Conservation (phyloP, 2,329 filamentous ascomycete species). For the Beauveria sp. region DNA sequence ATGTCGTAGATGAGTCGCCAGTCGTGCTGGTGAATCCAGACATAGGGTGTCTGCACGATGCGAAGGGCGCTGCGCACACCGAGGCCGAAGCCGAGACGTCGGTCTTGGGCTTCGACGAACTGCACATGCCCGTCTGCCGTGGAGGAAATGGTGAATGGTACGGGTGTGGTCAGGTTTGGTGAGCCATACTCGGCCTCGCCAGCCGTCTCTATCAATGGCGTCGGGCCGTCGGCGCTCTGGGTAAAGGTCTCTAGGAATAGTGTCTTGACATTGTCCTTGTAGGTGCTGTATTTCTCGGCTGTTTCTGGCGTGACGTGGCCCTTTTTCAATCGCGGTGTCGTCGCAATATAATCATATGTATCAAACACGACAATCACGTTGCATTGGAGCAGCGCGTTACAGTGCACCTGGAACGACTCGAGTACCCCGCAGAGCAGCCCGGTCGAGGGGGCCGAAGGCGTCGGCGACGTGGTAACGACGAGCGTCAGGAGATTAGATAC, state of each 20-base stretch:
- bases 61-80: constrained; percentile 45
- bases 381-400: constrained; percentile 32
- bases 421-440: constrained; percentile 42
- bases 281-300: constrained; percentile 33
- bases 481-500: constrained; percentile 18
- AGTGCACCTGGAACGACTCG: constrained; percentile 36
- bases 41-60: constrained; percentile 38
- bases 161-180: constrained; percentile 24
- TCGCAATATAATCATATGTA: constrained; percentile 39
- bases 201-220: constrained; percentile 11
- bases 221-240: background rate
- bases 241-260: constrained; percentile 24
- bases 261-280: constrained; percentile 40
- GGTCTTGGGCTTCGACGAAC: constrained; percentile 40
- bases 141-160: constrained; percentile 28
- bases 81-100: constrained; percentile 45
- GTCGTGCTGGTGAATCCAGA: constrained; percentile 53
- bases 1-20: constrained; percentile 41
- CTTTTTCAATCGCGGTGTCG: constrained; percentile 41
- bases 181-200: constrained; percentile 43
- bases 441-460: constrained; percentile 45
- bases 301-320: constrained; percentile 42
- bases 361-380: constrained; percentile 45
- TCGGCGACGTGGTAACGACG: constrained; percentile 48
- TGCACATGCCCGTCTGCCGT: constrained; percentile 31